Percentiles rank a stretch among this genome's conserved stretches.
Conservation (phyloP, 2,329 filamentous ascomycete genomes). For the Geoglossum cookeanum region DNA sequence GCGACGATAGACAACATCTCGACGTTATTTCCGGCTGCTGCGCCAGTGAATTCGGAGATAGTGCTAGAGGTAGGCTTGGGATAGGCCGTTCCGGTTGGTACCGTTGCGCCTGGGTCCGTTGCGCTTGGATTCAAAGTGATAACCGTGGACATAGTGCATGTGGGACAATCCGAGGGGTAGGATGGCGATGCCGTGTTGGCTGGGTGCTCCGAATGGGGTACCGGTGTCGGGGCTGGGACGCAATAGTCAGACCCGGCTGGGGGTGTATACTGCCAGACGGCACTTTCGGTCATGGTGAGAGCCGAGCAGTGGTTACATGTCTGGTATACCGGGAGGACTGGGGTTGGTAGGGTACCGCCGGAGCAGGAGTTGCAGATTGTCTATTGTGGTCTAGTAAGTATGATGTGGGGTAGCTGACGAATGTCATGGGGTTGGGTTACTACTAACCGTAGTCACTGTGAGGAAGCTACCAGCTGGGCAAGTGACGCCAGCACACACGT, state of each 20-base stretch:
- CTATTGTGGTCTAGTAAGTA: neutral
- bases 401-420: neutral
- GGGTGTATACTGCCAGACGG: neutral
- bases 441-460: conserved; percentile 11
- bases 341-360: too few species aligned
- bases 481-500: conserved; percentile 13
- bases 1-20: neutral
- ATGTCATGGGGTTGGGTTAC: too few species aligned
- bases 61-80: neutral
- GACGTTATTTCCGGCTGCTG: neutral
- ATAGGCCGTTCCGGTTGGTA: neutral
- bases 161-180: neutral
- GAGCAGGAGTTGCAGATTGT: too few species aligned
- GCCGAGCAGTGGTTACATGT: neutral
- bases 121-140: neutral
- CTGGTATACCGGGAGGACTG: neutral
- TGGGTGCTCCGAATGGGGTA: neutral
- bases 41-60: neutral
- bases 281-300: neutral
- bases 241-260: neutral
- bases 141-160: neutral
- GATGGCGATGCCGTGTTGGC: neutral
- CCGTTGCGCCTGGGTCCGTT: neutral
- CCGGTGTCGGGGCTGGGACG: neutral
- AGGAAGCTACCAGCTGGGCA: conserved; percentile 10